Evolutionary conservation across 108 stramenopile genomes (phyloP), one percentile per base, ranked within the genome.

Genomic region (Conticribra guillardii): DNA sequence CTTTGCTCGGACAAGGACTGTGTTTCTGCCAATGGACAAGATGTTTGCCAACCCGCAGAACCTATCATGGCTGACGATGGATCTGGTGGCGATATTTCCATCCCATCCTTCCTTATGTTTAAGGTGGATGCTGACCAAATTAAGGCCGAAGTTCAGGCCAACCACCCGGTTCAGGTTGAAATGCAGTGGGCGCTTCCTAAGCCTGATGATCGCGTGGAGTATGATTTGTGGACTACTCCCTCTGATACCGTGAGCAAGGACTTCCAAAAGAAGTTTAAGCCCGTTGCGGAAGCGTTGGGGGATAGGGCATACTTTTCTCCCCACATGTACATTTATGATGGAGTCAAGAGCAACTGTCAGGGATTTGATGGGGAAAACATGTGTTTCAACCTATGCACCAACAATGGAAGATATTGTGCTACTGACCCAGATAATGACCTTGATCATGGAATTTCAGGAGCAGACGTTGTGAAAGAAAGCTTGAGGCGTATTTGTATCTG

Each of bases 51-150:
- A 80, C 82, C 83, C 27, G 61, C 69, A 19, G 96, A 97, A 76
- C 96, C 96, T 33, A 93, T 96, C 79, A 96, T 97, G 97, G 97
- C 97, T n/a, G 97, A 97, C 71, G 97, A 97, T 73, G 96, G 97
- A 37, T 86, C 84, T 51, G 97, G 97, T 8, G 71, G 80, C 19
- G 97, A 97, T 81, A 89, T 97, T 73, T 81, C 91, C 66, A 97
- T 97, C 53, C 96, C 97, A 22, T 81, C 91, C 45, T 88, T 96
- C 66, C 85, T 96, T 18, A 82, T 95, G 78, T 89, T 87, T 81
- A 92, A 94, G 73, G 63, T 89, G 62, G 93, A 95, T 70, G 93
- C 89, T 26, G 94, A 95, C 62, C 41, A 54, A 30, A 60, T 95
- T 57, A 89, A 89, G 73, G 75, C 74, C 4, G 77, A 82, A 18